phyloP scores from a whole-genome alignment of 148 eudicot species.

The Silene conica region DNA sequence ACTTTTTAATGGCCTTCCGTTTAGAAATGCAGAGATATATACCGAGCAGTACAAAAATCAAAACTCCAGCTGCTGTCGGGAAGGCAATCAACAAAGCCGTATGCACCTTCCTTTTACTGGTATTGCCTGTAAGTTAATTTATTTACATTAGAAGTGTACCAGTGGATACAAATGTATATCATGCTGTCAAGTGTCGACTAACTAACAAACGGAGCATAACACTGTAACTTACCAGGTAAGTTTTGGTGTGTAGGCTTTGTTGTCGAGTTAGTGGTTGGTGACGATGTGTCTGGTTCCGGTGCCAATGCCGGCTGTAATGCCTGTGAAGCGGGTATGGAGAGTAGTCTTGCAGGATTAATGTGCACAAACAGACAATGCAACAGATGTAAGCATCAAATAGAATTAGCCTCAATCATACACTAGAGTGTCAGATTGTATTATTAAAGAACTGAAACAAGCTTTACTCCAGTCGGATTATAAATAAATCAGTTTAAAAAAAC shows the following conservation, averaged over 20 bases:
- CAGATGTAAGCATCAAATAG: no score
- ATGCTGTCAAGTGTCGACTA: not conserved
- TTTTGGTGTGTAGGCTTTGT: not conserved
- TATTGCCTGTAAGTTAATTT: conserved; percentile 5
- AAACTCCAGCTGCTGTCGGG: not conserved
- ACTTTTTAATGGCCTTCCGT: not conserved
- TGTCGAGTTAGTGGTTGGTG: conserved; percentile 1
- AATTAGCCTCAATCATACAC: no score
- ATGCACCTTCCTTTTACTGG: not conserved
- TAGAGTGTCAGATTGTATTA: no score
- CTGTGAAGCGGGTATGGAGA: not conserved
- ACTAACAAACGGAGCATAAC: no score
- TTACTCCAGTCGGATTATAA: no score
- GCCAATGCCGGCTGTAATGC: not conserved
- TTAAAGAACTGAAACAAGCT: no score
- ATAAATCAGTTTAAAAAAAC: not conserved
- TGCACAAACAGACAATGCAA: no score
- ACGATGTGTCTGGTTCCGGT: not conserved
- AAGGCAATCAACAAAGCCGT: not conserved
- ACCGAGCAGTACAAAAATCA: not conserved
- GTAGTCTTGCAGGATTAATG: no score
- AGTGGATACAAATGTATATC: not conserved
- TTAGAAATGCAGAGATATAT: not conserved
- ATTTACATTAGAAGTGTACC: not conserved
- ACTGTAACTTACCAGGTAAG: not conserved